A percentile compares a stretch with the other conserved stretches of the same genome.
phyloP scores from a whole-genome alignment of 106 monocot species.

The Dioscorea alata region DNA sequence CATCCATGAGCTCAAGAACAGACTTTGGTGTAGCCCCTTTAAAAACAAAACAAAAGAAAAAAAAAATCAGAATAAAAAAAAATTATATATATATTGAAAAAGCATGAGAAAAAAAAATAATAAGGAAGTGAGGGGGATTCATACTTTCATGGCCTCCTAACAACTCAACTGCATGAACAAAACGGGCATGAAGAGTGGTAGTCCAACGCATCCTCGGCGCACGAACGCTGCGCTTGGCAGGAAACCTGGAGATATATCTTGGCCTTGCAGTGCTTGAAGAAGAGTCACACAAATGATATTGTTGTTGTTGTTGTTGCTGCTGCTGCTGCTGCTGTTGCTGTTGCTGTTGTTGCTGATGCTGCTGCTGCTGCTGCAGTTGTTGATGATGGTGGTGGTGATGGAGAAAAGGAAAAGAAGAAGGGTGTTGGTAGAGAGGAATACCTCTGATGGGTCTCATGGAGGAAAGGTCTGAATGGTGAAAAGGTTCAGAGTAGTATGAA shows the following conservation, averaged over 20 bases:
- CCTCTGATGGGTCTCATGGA: conserved; percentile 44
- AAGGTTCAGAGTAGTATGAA: neutral
- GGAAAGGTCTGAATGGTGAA: conserved; percentile 15
- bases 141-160: conserved; percentile 94
- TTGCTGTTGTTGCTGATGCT: conserved; percentile 19
- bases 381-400: conserved; percentile 21
- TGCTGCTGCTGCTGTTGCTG: conserved; percentile 6
- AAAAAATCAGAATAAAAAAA: too few species aligned
- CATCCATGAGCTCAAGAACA: conserved; percentile 84
- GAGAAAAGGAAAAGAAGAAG: conserved; percentile 22
- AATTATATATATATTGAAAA: neutral
- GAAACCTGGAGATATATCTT: conserved; percentile 53
- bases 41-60: neutral
- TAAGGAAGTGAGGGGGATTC: conserved; percentile 1
- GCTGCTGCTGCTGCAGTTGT: conserved; percentile 16
- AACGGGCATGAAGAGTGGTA: conserved; percentile 82
- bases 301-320: conserved; percentile 27
- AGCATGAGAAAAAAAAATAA: neutral
- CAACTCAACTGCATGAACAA: conserved; percentile 94
- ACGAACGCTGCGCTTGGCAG: conserved; percentile 53
- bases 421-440: conserved; percentile 50
- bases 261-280: conserved; percentile 28
- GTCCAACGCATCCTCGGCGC: conserved; percentile 99
- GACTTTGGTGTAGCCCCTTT: conserved; percentile 75
- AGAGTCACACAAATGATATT: conserved; percentile 26